Evolutionary conservation across 2,329 filamentous ascomycete species (phyloP).

Genomic region (Penicillium vulpinum): DNA sequence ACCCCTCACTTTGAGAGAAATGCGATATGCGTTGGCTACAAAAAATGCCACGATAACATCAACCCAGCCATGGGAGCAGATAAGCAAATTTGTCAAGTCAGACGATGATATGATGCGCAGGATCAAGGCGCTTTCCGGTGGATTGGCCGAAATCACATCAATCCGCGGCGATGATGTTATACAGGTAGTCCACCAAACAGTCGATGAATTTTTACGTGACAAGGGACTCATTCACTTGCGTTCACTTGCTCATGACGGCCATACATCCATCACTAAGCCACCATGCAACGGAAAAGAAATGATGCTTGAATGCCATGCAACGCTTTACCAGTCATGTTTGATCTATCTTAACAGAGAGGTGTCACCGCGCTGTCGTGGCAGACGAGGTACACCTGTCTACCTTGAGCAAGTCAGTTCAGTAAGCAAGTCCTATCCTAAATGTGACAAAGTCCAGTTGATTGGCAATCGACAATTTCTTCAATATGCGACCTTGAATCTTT

Average conservation of each 20-base stretch:
- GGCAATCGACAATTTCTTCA: background rate
- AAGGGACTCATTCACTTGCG: slow-evolving; percentile 8
- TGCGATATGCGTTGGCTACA: slow-evolving; percentile 3
- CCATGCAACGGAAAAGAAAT: background rate
- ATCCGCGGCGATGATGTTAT: background rate
- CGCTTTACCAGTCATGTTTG: slow-evolving; percentile 7
- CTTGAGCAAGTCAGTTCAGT: no score
- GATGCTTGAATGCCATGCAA: background rate
- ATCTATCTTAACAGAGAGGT: background rate
- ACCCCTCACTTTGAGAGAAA: slow-evolving; percentile 2
- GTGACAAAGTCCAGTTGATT: background rate
- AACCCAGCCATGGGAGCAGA: background rate
- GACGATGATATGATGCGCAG: slow-evolving; percentile 2
- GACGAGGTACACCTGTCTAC: no score
- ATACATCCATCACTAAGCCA: no score
- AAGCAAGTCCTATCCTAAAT: no score
- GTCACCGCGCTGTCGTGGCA: no score
- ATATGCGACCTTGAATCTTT: background rate
- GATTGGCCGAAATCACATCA: slow-evolving; percentile 2
- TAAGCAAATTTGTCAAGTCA: slow-evolving; percentile 1
- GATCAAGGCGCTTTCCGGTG: slow-evolving; percentile 7
- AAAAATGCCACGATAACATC: background rate
- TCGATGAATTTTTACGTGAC: slow-evolving; percentile 5
- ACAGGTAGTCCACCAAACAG: slow-evolving; percentile 5
- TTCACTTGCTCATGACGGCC: no score